These are phyloP conservation scores for Macrolepiota dolichaula DNA, from an alignment of 768 basidiomycete genomes.

Conservation along the genomic window DNA sequence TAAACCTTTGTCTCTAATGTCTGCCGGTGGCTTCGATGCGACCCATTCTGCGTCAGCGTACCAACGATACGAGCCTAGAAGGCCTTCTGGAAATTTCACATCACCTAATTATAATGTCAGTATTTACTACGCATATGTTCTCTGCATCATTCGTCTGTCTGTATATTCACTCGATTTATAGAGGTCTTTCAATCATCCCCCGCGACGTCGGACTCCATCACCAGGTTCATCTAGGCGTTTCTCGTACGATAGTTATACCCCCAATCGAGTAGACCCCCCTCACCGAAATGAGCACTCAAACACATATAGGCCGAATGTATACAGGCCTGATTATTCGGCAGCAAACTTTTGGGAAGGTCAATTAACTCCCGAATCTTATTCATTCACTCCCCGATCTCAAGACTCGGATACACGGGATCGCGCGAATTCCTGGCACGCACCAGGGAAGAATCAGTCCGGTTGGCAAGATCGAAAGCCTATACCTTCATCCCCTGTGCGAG, in stretches of 20 bases:
- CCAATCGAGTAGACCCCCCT: slow-evolving; percentile 31
- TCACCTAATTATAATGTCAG: slow-evolving; percentile 38
- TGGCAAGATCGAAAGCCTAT: slow-evolving; percentile 43
- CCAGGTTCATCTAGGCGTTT: slow-evolving; percentile 40
- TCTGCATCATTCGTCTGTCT: slow-evolving; percentile 10
- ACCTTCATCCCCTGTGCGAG: slow-evolving; percentile 34
- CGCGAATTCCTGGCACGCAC: slow-evolving; percentile 35
- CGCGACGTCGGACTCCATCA: slow-evolving; percentile 48
- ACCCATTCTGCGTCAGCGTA: slow-evolving; percentile 28
- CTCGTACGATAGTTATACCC: slow-evolving; percentile 53
- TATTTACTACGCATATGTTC: slow-evolving; percentile 19
- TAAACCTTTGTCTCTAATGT: slow-evolving; percentile 27
- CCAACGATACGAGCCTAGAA: slow-evolving; percentile 29
- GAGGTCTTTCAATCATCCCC: slow-evolving; percentile 28
- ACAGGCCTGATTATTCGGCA: slow-evolving; percentile 25
- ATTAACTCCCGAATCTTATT: slow-evolving; percentile 51
- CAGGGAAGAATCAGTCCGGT: slow-evolving; percentile 23
- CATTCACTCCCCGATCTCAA: slow-evolving; percentile 30
- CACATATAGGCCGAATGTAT: slow-evolving; percentile 38
- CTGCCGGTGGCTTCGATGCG: slow-evolving; percentile 38
- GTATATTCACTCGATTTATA: slow-evolving; percentile 18
- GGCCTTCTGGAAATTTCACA: slow-evolving; percentile 24
- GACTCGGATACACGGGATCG: slow-evolving; percentile 49
- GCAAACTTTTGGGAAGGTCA: slow-evolving; percentile 37
- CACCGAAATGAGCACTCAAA: slow-evolving; percentile 39